These are phyloP conservation scores for Colletotrichum siamense DNA, from an alignment of 2,329 filamentous ascomycete genomes.

Conservation along the genomic window DNA sequence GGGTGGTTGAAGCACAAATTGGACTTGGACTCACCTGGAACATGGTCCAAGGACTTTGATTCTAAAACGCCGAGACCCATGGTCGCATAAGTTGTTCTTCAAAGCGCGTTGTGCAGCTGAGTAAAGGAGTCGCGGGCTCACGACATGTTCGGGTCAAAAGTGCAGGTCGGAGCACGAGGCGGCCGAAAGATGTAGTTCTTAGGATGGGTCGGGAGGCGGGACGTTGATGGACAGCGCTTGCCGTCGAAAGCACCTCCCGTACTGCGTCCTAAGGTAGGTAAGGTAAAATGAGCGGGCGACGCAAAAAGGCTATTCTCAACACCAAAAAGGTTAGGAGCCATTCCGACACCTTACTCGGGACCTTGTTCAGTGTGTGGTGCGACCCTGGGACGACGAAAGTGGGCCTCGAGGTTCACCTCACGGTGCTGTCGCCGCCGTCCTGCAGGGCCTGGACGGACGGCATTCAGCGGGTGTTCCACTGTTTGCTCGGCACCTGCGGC, in stretches of 20 bases:
- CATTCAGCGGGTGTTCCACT: background rate
- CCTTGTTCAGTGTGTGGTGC: background rate
- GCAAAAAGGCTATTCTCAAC: background rate
- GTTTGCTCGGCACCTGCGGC: slow-evolving; percentile 10
- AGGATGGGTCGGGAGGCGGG: background rate
- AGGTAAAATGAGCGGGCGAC: background rate
- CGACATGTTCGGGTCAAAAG: background rate
- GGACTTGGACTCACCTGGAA: slow-evolving; percentile 65
- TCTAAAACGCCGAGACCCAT: slow-evolving; percentile 81
- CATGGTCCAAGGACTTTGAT: slow-evolving; percentile 67
- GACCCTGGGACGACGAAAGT: background rate
- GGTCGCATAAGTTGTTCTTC: slow-evolving; percentile 21
- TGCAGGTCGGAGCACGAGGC: background rate
- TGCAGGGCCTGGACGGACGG: background rate
- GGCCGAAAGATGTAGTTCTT: background rate
- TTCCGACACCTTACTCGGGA: background rate
- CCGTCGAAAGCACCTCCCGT: background rate
- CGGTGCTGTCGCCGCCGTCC: background rate
- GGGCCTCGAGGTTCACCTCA: background rate
- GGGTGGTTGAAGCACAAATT: background rate
- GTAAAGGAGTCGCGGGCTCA: background rate
- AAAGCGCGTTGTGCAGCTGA: background rate
- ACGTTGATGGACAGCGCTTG: background rate
- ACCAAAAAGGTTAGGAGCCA: background rate
- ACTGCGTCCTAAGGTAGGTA: background rate